Conservation (phyloP, 2,329 filamentous ascomycete genomes). For the Penicillium psychrosexuale region DNA sequence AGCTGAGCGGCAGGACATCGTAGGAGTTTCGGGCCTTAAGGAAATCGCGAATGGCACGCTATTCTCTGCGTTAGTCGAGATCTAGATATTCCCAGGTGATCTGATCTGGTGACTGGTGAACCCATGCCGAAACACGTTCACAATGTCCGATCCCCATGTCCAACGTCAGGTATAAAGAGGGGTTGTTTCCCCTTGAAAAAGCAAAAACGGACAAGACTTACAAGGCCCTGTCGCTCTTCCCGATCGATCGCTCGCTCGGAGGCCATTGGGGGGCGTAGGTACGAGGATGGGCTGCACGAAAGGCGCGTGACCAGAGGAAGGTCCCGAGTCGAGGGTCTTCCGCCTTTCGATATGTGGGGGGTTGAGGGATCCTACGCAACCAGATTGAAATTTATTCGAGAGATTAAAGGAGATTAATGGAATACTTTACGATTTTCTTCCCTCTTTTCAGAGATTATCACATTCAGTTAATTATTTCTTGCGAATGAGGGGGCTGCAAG, state of each 20-base stretch:
- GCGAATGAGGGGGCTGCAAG: slow-evolving; percentile 3
- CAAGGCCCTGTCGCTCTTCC: slow-evolving; percentile 51
- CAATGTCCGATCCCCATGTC: slow-evolving; percentile 5
- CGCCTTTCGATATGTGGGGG: slow-evolving; percentile 23
- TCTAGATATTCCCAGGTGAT: slow-evolving; percentile 12
- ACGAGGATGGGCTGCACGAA: slow-evolving; percentile 50
- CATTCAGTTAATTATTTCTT: background rate
- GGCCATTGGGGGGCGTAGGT: slow-evolving; percentile 46
- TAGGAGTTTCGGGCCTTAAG: slow-evolving; percentile 95
- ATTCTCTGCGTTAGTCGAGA: slow-evolving; percentile 31
- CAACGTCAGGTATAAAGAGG: slow-evolving; percentile 4
- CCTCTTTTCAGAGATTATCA: background rate
- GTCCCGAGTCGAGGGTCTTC: slow-evolving; percentile 23
- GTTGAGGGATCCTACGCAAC: background rate
- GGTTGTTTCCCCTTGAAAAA: slow-evolving; percentile 2
- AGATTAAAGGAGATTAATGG: background rate
- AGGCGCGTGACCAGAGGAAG: slow-evolving; percentile 42
- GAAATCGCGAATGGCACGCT: slow-evolving; percentile 92
- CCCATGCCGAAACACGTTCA: slow-evolving; percentile 9
- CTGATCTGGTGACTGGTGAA: slow-evolving; percentile 3
- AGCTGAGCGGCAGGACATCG: slow-evolving; percentile 93
- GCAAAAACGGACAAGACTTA: slow-evolving; percentile 31
- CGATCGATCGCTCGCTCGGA: slow-evolving; percentile 48
- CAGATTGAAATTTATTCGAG: background rate
- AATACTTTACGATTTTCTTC: background rate